A percentile compares a stretch with the other conserved stretches of the same genome.
Evolutionary conservation across 192 early-diverging fungal species (phyloP).

Genomic region (Podochytrium sp.): DNA sequence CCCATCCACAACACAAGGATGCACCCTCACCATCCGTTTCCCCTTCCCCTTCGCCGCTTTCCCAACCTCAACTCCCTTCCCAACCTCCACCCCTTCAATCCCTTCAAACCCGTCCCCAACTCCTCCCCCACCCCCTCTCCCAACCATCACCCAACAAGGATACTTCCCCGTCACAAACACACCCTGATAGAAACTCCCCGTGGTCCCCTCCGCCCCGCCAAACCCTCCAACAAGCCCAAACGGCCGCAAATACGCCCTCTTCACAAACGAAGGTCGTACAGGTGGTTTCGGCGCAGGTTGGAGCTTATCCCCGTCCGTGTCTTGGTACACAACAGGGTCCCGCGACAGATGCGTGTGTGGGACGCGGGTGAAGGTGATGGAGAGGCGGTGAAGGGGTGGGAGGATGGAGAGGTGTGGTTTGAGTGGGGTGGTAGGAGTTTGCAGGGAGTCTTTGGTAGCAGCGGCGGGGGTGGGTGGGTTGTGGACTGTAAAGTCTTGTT

Average conservation of each 20-base stretch:
- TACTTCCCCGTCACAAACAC: constrained; percentile 73
- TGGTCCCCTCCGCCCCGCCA: neutral
- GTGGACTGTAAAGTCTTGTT: constrained; percentile 32
- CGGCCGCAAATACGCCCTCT: constrained; percentile 42
- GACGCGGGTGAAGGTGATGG: constrained; percentile 68
- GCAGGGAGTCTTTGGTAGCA: neutral
- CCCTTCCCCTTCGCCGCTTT: constrained; percentile 44
- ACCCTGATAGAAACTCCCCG: constrained; percentile 56
- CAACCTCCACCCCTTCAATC: constrained; percentile 32
- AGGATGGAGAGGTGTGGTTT: neutral
- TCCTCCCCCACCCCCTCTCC: constrained; percentile 21
- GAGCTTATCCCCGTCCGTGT: constrained; percentile 50
- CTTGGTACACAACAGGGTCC: constrained; percentile 44
- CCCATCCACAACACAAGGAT: constrained; percentile 75
- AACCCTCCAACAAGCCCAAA: constrained; percentile 38
- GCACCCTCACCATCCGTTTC: constrained; percentile 64
- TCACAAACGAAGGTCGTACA: constrained; percentile 30
- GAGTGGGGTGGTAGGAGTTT: constrained; percentile 1
- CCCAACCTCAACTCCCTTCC: constrained; percentile 16
- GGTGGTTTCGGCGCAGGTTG: constrained; percentile 33
- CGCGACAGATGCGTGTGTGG: constrained; percentile 67
- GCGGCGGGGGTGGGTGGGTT: neutral
- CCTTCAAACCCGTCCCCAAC: constrained; percentile 25
- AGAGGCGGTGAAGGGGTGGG: constrained; percentile 54
- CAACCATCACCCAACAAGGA: constrained; percentile 76